Conservation (phyloP, 306 rosid species). For the Prinsepia uniflora region DNA sequence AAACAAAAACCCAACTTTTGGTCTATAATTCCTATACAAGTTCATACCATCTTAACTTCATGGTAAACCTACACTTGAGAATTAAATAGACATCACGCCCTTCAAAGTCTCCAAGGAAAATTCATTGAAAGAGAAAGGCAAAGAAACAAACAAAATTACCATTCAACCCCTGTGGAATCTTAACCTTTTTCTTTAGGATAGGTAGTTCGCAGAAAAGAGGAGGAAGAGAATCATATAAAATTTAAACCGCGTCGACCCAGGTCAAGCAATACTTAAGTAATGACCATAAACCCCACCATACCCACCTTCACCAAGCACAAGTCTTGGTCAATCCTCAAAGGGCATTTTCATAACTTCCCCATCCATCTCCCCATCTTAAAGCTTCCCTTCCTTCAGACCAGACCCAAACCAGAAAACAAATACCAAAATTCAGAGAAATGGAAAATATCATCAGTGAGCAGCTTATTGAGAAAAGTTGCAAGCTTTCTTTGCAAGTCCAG, state of each 20-base stretch:
- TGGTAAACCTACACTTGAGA: not conserved
- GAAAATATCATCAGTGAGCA: constrained; percentile 35
- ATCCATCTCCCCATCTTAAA: not conserved
- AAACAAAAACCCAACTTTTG: too few relatives aligned
- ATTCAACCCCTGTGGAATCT: too few relatives aligned
- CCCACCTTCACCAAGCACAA: not conserved
- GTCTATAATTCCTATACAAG: too few relatives aligned
- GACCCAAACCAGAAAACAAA: not conserved
- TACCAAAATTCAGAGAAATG: constrained; percentile 25
- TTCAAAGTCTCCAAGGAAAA: not conserved
- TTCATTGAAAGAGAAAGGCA: not conserved
- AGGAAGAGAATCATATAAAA: too few relatives aligned
- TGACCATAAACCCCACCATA: constrained; percentile 7
- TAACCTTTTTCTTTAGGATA: too few relatives aligned
- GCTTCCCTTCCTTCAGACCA: not conserved
- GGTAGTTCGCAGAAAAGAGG: too few relatives aligned
- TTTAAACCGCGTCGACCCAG: not conserved
- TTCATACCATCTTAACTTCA: not conserved
- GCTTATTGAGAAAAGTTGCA: constrained; percentile 32
- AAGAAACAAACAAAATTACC: not conserved
- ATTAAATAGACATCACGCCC: not conserved
- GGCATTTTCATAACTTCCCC: not conserved
- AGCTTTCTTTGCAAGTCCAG: constrained; percentile 39
- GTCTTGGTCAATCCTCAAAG: not conserved
- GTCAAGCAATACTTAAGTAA: not conserved